Conservation (phyloP, 768 basidiomycete genomes). For the Heimioporus sp. region DNA sequence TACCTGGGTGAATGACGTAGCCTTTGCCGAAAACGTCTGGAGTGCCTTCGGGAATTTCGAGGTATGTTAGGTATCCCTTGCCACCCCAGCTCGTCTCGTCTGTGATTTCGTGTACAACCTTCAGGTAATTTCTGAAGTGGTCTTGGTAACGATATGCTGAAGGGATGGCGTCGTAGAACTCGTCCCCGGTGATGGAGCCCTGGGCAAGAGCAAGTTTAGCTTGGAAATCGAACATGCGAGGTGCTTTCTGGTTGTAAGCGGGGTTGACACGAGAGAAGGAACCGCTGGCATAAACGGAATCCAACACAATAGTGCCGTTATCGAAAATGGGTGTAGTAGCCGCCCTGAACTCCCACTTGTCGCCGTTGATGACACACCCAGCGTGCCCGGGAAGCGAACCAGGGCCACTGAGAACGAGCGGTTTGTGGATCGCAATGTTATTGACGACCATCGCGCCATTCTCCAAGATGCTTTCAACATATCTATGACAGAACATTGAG, state of each 20-base stretch:
- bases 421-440: slow-evolving; percentile 29
- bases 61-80: slow-evolving; percentile 27
- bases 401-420: slow-evolving; percentile 22
- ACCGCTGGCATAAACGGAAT: slow-evolving; percentile 30
- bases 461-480: slow-evolving; percentile 31
- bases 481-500: slow-evolving; percentile 11
- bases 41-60: slow-evolving; percentile 19
- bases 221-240: slow-evolving; percentile 23
- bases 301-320: slow-evolving; percentile 23
- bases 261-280: slow-evolving; percentile 26
- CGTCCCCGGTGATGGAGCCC: slow-evolving; percentile 16
- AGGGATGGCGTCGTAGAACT: slow-evolving; percentile 18
- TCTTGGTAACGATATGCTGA: slow-evolving; percentile 20
- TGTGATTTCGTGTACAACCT: slow-evolving; percentile 26
- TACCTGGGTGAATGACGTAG: slow-evolving; percentile 33
- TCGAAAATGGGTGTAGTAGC: slow-evolving; percentile 22
- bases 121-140: slow-evolving; percentile 28
- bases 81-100: slow-evolving; percentile 26
- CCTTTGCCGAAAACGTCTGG: slow-evolving; percentile 29
- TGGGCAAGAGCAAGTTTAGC: slow-evolving; percentile 17
- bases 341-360: slow-evolving; percentile 30
- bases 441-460: slow-evolving; percentile 31
- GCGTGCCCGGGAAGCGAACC: slow-evolving; percentile 18
- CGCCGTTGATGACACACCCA: slow-evolving; percentile 26
- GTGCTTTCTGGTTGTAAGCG: slow-evolving; percentile 21